Base-by-base conservation (phyloP, 192 early-diverging fungal genomes). In the Coemansia sp. region DNA sequence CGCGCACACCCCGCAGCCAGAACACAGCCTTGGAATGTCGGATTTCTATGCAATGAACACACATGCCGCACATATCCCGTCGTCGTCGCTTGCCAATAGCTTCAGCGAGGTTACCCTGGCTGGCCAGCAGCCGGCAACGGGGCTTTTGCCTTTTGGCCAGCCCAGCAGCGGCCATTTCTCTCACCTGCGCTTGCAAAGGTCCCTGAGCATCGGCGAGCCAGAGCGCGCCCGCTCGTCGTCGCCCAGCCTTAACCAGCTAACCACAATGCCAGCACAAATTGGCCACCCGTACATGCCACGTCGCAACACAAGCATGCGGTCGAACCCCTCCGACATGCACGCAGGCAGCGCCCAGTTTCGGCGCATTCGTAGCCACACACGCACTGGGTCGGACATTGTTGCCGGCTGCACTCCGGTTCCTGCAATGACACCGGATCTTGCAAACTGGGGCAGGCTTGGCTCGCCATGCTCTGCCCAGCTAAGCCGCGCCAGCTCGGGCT, bases 171-270 rank as follows among this genome's bases (percentile, higher is more conserved):
- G 41, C 26, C 66, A 57, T 3, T 26, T 62, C 10, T 56, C 70
- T 14, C 53, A 54, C 11, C 51, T 68, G 66, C 70, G 75, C 31
- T 38, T 60, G 8, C 54, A 65, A 54, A 26, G 75, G 14, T 70
- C 76, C 23, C 59, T 73, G 25, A 73, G 76, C 68, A 62, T 61
- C 45, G 48, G 64, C 56, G 71, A 65, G 37, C 67, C 64, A 10
- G 50, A 31, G 43, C 59, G 63, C 38, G 57, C 67, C 6, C 76
- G 67, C 45, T 62, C 67, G 57, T 64, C 71, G 27, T 69, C 71
- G 47, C 67, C 73, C 8, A 55, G 51, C 27, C 63, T 65, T 19
- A 49, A 12, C 27, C 39, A 55, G 11, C 54, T 65, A 16, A 27
- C 51, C 52, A 43, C 52, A 12, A 64, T 55, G 49, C 67, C 57